phyloP scores from a whole-genome alignment of 371 early-diverging fungal genomes.

The Apophysomyces sp. region DNA sequence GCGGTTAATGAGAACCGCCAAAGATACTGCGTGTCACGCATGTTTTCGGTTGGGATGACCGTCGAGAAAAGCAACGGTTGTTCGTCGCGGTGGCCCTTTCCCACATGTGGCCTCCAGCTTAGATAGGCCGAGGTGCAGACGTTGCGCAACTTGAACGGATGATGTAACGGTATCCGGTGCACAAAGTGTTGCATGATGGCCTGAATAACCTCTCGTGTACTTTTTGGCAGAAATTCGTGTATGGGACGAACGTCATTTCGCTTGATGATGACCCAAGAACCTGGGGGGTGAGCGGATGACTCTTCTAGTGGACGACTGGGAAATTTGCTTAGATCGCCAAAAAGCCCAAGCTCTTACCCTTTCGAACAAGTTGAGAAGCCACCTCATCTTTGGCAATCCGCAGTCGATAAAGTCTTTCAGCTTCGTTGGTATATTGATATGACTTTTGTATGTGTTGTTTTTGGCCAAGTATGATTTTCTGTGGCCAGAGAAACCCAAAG shows the following conservation, averaged over 20 bases:
- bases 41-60: not conserved
- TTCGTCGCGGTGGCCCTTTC: slow-evolving; percentile 1
- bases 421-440: not conserved
- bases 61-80: not conserved
- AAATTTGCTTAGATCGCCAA: slow-evolving; percentile 9
- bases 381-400: slow-evolving; percentile 24
- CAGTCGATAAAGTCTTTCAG: slow-evolving; percentile 10
- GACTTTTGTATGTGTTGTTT: slow-evolving; percentile 14
- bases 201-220: slow-evolving; percentile 11
- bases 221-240: slow-evolving; percentile 31
- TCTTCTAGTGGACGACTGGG: not conserved
- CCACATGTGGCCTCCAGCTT: slow-evolving; percentile 24
- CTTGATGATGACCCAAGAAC: slow-evolving; percentile 26
- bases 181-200: slow-evolving; percentile 25
- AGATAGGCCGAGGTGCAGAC: slow-evolving; percentile 31
- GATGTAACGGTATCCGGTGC: slow-evolving; percentile 23
- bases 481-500: slow-evolving; percentile 50
- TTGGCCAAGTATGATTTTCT: slow-evolving; percentile 32
- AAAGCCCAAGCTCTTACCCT: not conserved
- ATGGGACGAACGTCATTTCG: slow-evolving; percentile 34
- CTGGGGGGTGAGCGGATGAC: not conserved
- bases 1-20: slow-evolving; percentile 25
- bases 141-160: slow-evolving; percentile 36
- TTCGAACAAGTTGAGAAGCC: not conserved
- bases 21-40: slow-evolving; percentile 17